Base-by-base conservation (phyloP, 345 rosid genomes). In the Eucalyptus pauciflora region DNA sequence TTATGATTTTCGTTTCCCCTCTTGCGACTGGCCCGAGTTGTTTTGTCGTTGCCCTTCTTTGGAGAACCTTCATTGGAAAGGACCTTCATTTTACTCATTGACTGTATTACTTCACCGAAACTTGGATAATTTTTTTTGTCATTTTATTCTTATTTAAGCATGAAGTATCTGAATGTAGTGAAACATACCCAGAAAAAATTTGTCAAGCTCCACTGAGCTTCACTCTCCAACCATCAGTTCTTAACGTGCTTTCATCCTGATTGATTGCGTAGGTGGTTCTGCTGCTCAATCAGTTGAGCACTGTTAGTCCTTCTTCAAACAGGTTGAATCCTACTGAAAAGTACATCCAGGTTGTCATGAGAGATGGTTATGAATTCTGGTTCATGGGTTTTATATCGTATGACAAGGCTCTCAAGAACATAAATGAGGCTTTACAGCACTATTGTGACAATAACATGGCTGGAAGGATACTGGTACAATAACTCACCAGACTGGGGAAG, bases 241-340 rank as follows among this genome's bases (percentile, higher is more conserved):
- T 67, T 67, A 69, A 69, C 9, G 5, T 69, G 43, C 54, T 85
- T 31, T 29, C 49, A 50, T 27, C 51, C 50, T 37, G 37, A 41
- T 58, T 45, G 11, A 87, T 58, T 90, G 6, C 54, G 13, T 43
- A 97, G 99, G 97, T 96, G 90, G 95, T 92, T 93, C 86, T 97
- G 93, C 93, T 88, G 58, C 93, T 94, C 81, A 94, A 95, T 85
- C 92, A 94, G 91, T 54, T 97, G 92, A 92, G 91, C 51, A 52
- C 5, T 4, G 50, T 49, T 13, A 49, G 50, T 49, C 50, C 48
- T 45, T 45, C 50, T 49, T 49, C 50, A 49, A 49, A 49, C 5
- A 49, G 50, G 15, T 49, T 49, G 50, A 49, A 49, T 49, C 50
- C 50, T 49, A 12, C 50, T 2, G 50, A 49, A 49, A 49, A 2